phyloP scores from a whole-genome alignment of 805 yeast genomes.

The Maudiozyma serrabonitensis region DNA sequence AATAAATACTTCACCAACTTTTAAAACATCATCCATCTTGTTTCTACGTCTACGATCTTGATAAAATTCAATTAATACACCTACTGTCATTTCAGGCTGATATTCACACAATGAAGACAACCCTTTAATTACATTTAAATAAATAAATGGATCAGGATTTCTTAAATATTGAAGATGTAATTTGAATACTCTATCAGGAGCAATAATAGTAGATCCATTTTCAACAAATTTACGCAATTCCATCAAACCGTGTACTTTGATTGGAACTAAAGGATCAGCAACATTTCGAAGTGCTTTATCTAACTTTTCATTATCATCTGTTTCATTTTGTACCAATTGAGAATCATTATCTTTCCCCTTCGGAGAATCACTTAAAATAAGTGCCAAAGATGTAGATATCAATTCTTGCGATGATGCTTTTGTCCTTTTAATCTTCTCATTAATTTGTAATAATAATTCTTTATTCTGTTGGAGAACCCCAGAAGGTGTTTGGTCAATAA shows the following conservation, averaged over 20 bases:
- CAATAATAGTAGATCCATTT: slow-evolving; percentile 40
- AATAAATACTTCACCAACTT: slow-evolving; percentile 72
- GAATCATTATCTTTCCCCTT: not conserved
- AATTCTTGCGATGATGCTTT: not conserved
- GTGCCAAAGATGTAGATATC: not conserved
- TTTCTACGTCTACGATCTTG: slow-evolving; percentile 22
- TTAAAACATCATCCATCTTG: slow-evolving; percentile 57
- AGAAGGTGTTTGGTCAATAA: slow-evolving; percentile 25
- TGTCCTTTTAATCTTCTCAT: slow-evolving; percentile 10
- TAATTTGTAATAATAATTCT: slow-evolving; percentile 25
- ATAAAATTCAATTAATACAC: slow-evolving; percentile 33
- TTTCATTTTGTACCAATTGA: not conserved
- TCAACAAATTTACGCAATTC: slow-evolving; percentile 47
- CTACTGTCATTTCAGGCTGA: slow-evolving; percentile 32
- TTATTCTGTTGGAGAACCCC: slow-evolving; percentile 11
- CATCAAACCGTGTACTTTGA: slow-evolving; percentile 77
- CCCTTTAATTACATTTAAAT: slow-evolving; percentile 75
- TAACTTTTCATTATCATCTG: slow-evolving; percentile 24
- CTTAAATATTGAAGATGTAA: slow-evolving; percentile 55
- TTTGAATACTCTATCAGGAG: slow-evolving; percentile 44
- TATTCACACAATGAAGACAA: slow-evolving; percentile 48
- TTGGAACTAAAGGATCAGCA: slow-evolving; percentile 72
- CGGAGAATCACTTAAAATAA: too few relatives aligned
- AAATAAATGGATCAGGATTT: slow-evolving; percentile 81
- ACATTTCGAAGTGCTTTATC: slow-evolving; percentile 56